phyloP scores from a whole-genome alignment of 352 stramenopile genomes.

The Phytophthora foliorum region DNA sequence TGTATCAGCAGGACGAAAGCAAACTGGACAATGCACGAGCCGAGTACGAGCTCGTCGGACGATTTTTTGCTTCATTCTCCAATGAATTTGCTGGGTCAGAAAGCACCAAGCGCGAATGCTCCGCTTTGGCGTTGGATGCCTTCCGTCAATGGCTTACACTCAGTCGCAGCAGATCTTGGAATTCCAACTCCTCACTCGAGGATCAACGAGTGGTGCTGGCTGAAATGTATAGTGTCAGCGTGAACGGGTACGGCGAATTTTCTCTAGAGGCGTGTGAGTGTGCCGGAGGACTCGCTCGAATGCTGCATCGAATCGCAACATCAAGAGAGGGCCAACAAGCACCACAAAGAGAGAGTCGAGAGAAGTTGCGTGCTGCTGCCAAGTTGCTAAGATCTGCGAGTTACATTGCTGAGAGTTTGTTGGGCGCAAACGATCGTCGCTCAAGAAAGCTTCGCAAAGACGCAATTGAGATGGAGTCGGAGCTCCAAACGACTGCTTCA shows the following conservation, averaged over 20 bases:
- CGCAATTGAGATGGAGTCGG: constrained; percentile 47
- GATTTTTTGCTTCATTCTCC: constrained; percentile 73
- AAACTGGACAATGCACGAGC: constrained; percentile 20
- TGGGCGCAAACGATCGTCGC: constrained; percentile 63
- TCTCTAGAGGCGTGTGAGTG: constrained; percentile 66
- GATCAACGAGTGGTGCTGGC: constrained; percentile 46
- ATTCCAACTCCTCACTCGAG: constrained; percentile 35
- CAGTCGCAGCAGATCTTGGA: constrained; percentile 6
- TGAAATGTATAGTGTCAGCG: constrained; percentile 53
- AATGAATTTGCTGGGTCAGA: constrained; percentile 61
- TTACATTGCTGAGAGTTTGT: constrained; percentile 66
- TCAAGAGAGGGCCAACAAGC: constrained; percentile 16
- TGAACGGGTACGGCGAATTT: constrained; percentile 72
- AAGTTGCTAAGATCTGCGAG: constrained; percentile 47
- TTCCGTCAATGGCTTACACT: constrained; percentile 59
- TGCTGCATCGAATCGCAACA: constrained; percentile 46
- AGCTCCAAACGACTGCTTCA: constrained; percentile 34
- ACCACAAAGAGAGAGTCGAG: constrained; percentile 15
- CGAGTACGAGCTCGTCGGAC: constrained; percentile 49
- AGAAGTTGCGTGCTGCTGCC: constrained; percentile 48
- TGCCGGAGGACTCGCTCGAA: constrained; percentile 44
- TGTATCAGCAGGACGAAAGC: constrained; percentile 48
- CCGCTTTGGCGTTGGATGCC: constrained; percentile 63
- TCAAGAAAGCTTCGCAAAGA: constrained; percentile 55
- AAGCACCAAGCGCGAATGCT: constrained; percentile 67